phyloP scores from a whole-genome alignment of 208 protist genomes.

The Acanthamoeba comandoni region DNA sequence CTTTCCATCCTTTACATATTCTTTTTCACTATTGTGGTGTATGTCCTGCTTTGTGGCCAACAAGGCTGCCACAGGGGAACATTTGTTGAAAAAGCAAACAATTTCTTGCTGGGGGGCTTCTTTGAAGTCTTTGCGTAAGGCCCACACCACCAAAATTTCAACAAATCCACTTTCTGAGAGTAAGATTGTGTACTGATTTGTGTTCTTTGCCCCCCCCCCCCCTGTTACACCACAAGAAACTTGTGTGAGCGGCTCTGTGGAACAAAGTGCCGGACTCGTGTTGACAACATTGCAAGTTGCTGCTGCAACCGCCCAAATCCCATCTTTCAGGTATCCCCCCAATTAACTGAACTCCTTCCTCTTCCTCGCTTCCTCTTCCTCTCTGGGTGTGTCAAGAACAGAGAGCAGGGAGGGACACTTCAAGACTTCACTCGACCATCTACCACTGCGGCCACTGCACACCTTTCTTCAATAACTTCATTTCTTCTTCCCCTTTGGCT shows the following conservation, averaged over 20 bases:
- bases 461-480: not conserved
- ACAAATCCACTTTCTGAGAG: not conserved
- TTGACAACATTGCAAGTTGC: not conserved
- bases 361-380: not conserved
- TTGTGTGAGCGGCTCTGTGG: constrained; percentile 15
- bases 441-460: not conserved
- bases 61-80: constrained; percentile 59
- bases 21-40: constrained; percentile 12
- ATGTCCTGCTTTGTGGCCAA: constrained; percentile 61
- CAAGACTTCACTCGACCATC: too few relatives aligned
- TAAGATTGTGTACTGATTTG: not conserved
- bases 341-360: not conserved
- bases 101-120: constrained; percentile 29
- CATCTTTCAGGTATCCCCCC: constrained; percentile 28
- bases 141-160: not conserved
- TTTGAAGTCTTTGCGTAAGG: constrained; percentile 26
- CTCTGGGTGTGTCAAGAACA: not conserved
- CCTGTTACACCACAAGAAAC: not conserved
- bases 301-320: constrained; percentile 68
- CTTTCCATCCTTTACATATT: constrained; percentile 39
- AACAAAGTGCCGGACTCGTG: not conserved
- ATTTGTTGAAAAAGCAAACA: constrained; percentile 19
- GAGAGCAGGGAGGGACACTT: too few relatives aligned
- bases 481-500: not conserved
- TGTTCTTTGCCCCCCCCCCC: not conserved